phyloP scores from a whole-genome alignment of 2,329 filamentous ascomycete species.

The Clonostachys rosea region DNA sequence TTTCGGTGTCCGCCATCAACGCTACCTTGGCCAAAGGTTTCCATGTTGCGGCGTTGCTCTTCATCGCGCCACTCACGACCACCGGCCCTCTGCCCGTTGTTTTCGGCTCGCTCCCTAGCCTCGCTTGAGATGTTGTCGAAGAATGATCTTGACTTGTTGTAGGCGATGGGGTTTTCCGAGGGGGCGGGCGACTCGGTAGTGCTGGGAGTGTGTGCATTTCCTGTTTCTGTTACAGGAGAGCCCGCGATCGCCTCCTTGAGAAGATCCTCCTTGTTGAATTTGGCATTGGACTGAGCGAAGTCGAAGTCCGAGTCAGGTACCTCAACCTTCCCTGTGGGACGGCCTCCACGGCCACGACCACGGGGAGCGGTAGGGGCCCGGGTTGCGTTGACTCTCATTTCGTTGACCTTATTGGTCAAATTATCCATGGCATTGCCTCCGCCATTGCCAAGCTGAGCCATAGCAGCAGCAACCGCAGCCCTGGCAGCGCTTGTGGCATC shows the following conservation, averaged over 20 bases:
- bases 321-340: slow-evolving; percentile 64
- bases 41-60: slow-evolving; percentile 92
- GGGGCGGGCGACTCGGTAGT: slow-evolving; percentile 30
- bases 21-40: slow-evolving; percentile 95
- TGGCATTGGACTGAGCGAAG: slow-evolving; percentile 59
- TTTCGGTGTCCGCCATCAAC: slow-evolving; percentile 78
- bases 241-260: slow-evolving; percentile 85
- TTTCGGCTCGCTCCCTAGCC: slow-evolving; percentile 79
- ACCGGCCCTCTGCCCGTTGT: slow-evolving; percentile 60
- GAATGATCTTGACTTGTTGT: slow-evolving; percentile 88
- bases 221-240: slow-evolving; percentile 57
- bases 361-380: slow-evolving; percentile 33
- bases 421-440: slow-evolving; percentile 59
- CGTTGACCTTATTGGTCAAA: slow-evolving; percentile 68
- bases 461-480: slow-evolving; percentile 74
- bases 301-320: slow-evolving; percentile 91
- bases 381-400: slow-evolving; percentile 64
- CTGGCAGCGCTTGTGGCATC: slow-evolving; percentile 72
- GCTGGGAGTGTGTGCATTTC: slow-evolving; percentile 29
- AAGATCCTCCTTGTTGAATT: slow-evolving; percentile 47
- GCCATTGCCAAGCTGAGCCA: slow-evolving; percentile 61
- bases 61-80: slow-evolving; percentile 87
- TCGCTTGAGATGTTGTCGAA: slow-evolving; percentile 99
- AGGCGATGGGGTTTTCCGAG: slow-evolving; percentile 47
- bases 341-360: slow-evolving; percentile 42